Evolutionary conservation across 2,329 filamentous ascomycete genomes (phyloP).

Genomic region (Westerdykella sp.): DNA sequence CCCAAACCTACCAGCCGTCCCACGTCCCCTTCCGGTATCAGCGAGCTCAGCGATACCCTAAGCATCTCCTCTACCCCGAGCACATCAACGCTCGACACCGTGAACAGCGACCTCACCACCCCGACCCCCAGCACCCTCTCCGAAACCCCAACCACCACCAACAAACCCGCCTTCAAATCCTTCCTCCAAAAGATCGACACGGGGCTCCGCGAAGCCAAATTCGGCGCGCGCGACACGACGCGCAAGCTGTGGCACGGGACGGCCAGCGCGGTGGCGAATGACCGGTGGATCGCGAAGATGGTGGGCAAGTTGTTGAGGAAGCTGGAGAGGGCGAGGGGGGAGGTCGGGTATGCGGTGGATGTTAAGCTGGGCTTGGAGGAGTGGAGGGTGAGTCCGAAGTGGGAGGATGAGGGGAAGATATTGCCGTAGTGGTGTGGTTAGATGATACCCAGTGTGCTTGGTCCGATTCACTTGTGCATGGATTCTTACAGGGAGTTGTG

Average conservation of each 20-base stretch:
- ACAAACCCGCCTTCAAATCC: conserved; percentile 5
- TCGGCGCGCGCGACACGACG: conserved; percentile 41
- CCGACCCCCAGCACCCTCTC: conserved; percentile 3
- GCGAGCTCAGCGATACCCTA: conserved; percentile 13
- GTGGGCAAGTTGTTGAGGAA: conserved; percentile 48
- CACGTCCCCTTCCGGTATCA: conserved; percentile 7
- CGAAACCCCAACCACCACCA: not conserved
- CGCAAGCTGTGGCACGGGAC: conserved; percentile 43
- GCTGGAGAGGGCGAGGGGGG: conserved; percentile 45
- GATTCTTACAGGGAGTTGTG: no score
- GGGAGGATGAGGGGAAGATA: conserved; percentile 32
- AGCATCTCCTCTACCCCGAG: conserved; percentile 12
- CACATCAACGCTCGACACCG: not conserved
- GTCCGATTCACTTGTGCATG: no score
- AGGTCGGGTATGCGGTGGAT: conserved; percentile 47
- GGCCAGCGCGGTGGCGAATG: conserved; percentile 44
- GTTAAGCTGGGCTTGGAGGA: conserved; percentile 41
- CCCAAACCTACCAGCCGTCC: conserved; percentile 13
- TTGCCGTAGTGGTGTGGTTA: conserved; percentile 30
- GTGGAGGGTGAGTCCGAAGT: conserved; percentile 27
- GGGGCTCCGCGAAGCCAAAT: conserved; percentile 27
- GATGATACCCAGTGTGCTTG: not conserved
- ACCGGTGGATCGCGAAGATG: conserved; percentile 50
- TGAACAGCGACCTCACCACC: not conserved
- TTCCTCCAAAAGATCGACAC: conserved; percentile 15